Percentiles rank a stretch among this genome's conserved stretches.
Conservation (phyloP, 2,329 filamentous ascomycete species). For the Aspergillus viridinutans region DNA sequence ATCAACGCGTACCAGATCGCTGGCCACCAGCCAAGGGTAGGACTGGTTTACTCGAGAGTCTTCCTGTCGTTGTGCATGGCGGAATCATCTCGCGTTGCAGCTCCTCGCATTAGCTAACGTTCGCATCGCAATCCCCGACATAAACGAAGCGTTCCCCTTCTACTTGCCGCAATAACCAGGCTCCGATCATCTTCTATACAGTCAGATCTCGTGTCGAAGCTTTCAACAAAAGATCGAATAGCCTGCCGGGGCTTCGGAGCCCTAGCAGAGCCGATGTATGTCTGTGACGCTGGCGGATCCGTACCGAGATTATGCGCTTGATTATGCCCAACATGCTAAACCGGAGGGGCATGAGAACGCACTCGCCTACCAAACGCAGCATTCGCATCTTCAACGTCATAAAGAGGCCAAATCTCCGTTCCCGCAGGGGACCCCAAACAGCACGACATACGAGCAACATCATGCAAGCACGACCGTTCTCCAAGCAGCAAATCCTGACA, state of each 20-base stretch:
- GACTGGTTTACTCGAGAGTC: not conserved
- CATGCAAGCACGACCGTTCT: conserved; percentile 38
- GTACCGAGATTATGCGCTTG: conserved; percentile 74
- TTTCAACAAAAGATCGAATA: conserved; percentile 15
- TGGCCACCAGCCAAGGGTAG: not conserved
- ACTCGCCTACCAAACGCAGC: conserved; percentile 57
- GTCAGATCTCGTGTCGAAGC: not conserved
- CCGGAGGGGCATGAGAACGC: conserved; percentile 61
- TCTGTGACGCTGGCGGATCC: conserved; percentile 69
- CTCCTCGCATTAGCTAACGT: not conserved
- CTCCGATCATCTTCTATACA: not conserved
- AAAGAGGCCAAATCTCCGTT: conserved; percentile 31
- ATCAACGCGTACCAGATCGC: not conserved
- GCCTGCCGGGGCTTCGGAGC: conserved; percentile 65
- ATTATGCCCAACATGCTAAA: conserved; percentile 66
- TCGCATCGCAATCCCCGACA: not conserved
- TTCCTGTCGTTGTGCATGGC: not conserved
- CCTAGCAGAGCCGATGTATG: conserved; percentile 72
- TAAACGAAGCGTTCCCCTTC: not conserved
- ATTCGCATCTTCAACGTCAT: conserved; percentile 36
- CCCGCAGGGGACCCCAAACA: conserved; percentile 28
- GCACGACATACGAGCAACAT: conserved; percentile 34
- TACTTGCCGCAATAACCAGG: conserved; percentile 1
- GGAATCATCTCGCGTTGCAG: not conserved
- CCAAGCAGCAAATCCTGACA: conserved; percentile 27